These are phyloP conservation scores for Brettanomyces bruxellensis DNA, from an alignment of 805 yeast species.

Conservation along the genomic window DNA sequence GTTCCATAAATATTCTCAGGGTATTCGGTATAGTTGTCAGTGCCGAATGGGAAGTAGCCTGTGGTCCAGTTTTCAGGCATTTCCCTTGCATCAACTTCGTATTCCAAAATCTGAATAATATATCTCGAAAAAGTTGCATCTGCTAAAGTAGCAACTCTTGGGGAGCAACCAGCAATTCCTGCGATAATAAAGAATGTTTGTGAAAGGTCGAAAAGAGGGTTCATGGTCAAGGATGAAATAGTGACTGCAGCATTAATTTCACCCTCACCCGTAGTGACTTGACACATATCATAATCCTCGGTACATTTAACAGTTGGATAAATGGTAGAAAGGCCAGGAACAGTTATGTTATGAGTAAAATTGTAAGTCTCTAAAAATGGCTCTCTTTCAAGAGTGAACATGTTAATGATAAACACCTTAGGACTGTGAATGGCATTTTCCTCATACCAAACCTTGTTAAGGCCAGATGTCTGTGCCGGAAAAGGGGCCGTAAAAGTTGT, in stretches of 20 bases:
- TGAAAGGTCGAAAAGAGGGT: conserved; percentile 47
- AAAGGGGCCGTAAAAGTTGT: conserved; percentile 9
- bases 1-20: conserved; percentile 53
- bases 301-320: conserved; percentile 52
- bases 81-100: conserved; percentile 46
- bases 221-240: conserved; percentile 42
- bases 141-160: conserved; percentile 46
- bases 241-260: conserved; percentile 60
- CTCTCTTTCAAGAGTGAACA: conserved; percentile 44
- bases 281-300: conserved; percentile 44
- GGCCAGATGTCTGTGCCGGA: conserved; percentile 14
- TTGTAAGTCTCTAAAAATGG: conserved; percentile 43
- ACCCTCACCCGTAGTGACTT: conserved; percentile 60
- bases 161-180: conserved; percentile 62
- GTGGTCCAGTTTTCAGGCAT: conserved; percentile 45
- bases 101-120: conserved; percentile 54
- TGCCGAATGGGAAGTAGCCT: conserved; percentile 51
- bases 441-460: conserved; percentile 13
- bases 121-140: conserved; percentile 51
- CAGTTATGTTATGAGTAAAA: conserved; percentile 43
- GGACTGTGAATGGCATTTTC: conserved; percentile 34
- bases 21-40: conserved; percentile 37
- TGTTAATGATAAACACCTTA: conserved; percentile 43
- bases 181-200: conserved; percentile 54
- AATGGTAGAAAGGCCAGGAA: conserved; percentile 59